A percentile compares a stretch with the other conserved stretches of the same genome.
These are phyloP conservation scores for Taphrina pruni DNA, from an alignment of 1,139 yeast genomes.

Conservation along the genomic window DNA sequence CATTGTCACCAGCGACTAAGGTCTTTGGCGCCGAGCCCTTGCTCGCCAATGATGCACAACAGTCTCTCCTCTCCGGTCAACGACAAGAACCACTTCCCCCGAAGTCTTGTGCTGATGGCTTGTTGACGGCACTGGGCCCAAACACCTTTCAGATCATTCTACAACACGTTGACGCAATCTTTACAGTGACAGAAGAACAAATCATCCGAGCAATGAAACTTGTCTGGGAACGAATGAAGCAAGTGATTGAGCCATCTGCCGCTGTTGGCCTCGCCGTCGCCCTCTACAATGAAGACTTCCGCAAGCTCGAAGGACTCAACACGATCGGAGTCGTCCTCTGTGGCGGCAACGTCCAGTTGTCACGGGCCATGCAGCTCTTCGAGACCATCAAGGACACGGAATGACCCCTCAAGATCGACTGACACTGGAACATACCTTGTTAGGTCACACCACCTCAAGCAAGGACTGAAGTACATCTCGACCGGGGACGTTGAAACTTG, in stretches of 20 bases:
- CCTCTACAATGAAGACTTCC: slow-evolving; percentile 41
- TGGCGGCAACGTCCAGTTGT: slow-evolving; percentile 46
- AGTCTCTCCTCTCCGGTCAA: slow-evolving; percentile 40
- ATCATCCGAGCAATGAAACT: slow-evolving; percentile 44
- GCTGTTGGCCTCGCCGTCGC: slow-evolving; percentile 46
- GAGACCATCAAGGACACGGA: slow-evolving; percentile 5
- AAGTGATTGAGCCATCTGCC: slow-evolving; percentile 45
- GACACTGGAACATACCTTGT: too few species aligned
- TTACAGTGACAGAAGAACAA: slow-evolving; percentile 45
- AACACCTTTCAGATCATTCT: slow-evolving; percentile 43
- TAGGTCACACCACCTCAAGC: too few species aligned
- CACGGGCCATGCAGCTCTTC: slow-evolving; percentile 27
- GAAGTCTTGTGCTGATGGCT: slow-evolving; percentile 46
- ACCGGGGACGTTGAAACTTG: neutral
- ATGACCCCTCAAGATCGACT: neutral
- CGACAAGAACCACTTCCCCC: slow-evolving; percentile 39
- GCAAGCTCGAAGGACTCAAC: slow-evolving; percentile 31
- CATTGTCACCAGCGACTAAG: slow-evolving; percentile 28
- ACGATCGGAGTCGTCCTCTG: slow-evolving; percentile 44
- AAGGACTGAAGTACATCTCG: too few species aligned
- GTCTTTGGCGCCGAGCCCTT: slow-evolving; percentile 46
- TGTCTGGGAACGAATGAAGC: slow-evolving; percentile 46
- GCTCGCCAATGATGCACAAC: slow-evolving; percentile 44
- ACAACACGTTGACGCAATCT: slow-evolving; percentile 44
- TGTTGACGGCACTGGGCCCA: slow-evolving; percentile 45